A percentile compares a stretch with the other conserved stretches of the same genome.
Evolutionary conservation across 2,329 filamentous ascomycete species (phyloP).

Genomic region (Sclerotinia sclerotiorum): DNA sequence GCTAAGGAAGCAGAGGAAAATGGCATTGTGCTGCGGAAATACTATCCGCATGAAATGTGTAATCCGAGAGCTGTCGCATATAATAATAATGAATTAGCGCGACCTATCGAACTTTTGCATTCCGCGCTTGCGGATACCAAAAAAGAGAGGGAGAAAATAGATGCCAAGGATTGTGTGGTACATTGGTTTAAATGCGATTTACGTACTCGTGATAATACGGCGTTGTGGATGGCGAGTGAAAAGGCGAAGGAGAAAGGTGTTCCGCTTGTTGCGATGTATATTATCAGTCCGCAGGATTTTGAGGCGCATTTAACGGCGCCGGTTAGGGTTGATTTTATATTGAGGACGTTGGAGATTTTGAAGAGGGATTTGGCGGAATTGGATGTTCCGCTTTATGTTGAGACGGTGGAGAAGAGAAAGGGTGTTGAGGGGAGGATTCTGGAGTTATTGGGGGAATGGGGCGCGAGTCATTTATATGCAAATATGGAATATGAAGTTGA

Average conservation of each 20-base stretch:
- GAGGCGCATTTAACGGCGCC: slow-evolving; percentile 76
- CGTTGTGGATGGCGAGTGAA: slow-evolving; percentile 64
- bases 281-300: slow-evolving; percentile 80
- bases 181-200: slow-evolving; percentile 93
- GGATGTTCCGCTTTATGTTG: slow-evolving; percentile 76
- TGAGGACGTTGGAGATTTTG: slow-evolving; percentile 68
- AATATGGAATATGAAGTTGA: slow-evolving; percentile 94
- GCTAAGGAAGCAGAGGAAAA: slow-evolving; percentile 48
- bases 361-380: slow-evolving; percentile 65
- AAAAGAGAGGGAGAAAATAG: slow-evolving; percentile 51
- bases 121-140: slow-evolving; percentile 62
- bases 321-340: slow-evolving; percentile 74
- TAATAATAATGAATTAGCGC: slow-evolving; percentile 63
- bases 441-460: slow-evolving; percentile 69
- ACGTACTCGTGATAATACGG: slow-evolving; percentile 70
- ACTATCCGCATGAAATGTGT: slow-evolving; percentile 84
- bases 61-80: slow-evolving; percentile 76
- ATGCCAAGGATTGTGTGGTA: slow-evolving; percentile 63
- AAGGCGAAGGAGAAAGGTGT: slow-evolving; percentile 66
- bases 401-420: slow-evolving; percentile 67
- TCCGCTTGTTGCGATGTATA: slow-evolving; percentile 73
- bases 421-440: slow-evolving; percentile 61
- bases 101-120: slow-evolving; percentile 70
- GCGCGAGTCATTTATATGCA: slow-evolving; percentile 70
- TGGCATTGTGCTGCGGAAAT: slow-evolving; percentile 69